Base-by-base conservation (phyloP, 2,329 filamentous ascomycete species). In the Clarireedia monteithiana region DNA sequence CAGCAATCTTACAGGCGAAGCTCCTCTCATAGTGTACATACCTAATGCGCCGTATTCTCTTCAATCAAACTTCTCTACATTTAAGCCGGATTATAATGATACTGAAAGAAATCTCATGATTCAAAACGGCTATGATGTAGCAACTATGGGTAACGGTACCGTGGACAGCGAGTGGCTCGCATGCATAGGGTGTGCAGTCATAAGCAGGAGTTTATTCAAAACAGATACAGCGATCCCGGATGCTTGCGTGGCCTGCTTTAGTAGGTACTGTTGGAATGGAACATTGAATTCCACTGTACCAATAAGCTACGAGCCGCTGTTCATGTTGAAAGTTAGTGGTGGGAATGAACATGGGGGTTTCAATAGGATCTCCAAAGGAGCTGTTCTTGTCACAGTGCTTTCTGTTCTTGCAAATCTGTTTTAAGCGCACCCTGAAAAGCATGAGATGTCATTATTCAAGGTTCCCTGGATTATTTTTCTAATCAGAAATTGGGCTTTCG, bases 191-290 rank as follows among this genome's bases (percentile, higher is more conserved):
- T 97, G 92, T 71, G 94, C 92, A 7, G 84, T 95, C 45, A 77
- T 97, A 15, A 81, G 80, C 53, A 82, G 92, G 59, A 90, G 85
- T 63, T 81, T 94, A 62, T 76, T 83, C 59, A 80, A 89, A 50
- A 92, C 88, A 0, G 76, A 78, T 23, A 86, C 86, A 0, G 61
- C 73, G 0, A 77, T 91, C 1, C 91, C 92, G 0, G 76, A 79
- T 0, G 82, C 81, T 9, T 99, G 94, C 74, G 75, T 73, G 47
- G 67, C 77, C 51, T 99, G 94, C 74, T 96, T 96, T 71, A 62
- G 75, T 15, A 72, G 76, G 20, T 96, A 96, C 74, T 99, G 94
- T 79, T 99, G 94, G 92, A 82, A 96, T 69, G 94, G 94, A 42
- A 62, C 61, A 4, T 17, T 62, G 3, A 59, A 67, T 46, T 58